Evolutionary conservation across 129 eudicot genomes (phyloP).

Genomic region (Escallonia rubra): DNA sequence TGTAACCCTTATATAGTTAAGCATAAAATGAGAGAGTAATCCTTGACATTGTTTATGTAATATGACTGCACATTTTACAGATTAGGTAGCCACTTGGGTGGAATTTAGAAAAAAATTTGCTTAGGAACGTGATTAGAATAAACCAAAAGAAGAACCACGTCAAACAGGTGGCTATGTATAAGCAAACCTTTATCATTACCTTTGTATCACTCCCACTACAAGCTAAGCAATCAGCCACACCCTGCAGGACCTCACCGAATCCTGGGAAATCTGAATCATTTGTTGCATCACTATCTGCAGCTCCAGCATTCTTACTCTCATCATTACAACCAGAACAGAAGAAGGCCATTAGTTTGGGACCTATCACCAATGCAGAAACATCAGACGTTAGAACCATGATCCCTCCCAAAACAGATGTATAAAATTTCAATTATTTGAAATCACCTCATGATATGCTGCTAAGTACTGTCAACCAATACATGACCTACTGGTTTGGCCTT

Average conservation of each 20-base stretch:
- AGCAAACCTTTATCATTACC: constrained; percentile 20
- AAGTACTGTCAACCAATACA: background rate
- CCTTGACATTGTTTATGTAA: too few species aligned
- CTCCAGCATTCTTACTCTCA: constrained; percentile 31
- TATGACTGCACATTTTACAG: too few species aligned
- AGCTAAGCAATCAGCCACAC: constrained; percentile 73
- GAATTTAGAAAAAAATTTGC: background rate
- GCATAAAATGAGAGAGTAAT: too few species aligned
- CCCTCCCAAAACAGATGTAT: background rate
- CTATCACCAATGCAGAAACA: constrained; percentile 31
- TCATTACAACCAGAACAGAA: constrained; percentile 52
- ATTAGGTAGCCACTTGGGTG: too few species aligned
- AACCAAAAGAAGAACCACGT: background rate
- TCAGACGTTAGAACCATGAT: background rate
- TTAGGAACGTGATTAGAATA: background rate
- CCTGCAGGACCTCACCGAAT: constrained; percentile 43
- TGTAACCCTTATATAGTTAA: too few species aligned
- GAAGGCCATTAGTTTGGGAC: constrained; percentile 62
- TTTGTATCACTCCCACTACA: constrained; percentile 39
- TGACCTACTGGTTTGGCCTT: background rate
- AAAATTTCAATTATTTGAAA: background rate
- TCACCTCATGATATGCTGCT: background rate
- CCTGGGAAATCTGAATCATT: constrained; percentile 26
- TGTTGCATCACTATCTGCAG: constrained; percentile 17
- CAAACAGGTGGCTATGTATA: background rate